Evolutionary conservation across 805 yeast species (phyloP).

Genomic region (Blastobotrys mokoenaii): DNA sequence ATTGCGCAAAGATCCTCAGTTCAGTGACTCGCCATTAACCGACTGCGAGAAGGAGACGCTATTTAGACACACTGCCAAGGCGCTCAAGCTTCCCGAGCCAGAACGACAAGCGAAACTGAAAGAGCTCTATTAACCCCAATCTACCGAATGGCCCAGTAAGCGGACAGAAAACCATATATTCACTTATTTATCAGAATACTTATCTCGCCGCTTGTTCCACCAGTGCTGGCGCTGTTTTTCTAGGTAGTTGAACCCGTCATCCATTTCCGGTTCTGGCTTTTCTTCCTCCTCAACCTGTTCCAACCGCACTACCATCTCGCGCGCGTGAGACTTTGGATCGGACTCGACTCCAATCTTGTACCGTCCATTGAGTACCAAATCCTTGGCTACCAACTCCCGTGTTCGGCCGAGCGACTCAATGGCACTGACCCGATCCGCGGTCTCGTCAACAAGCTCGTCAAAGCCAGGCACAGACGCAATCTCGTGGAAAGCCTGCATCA

Average conservation of each 20-base stretch:
- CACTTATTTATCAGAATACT: slow-evolving; percentile 1
- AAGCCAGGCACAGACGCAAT: slow-evolving; percentile 66
- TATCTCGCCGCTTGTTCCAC: slow-evolving; percentile 17
- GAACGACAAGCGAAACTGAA: too few species aligned
- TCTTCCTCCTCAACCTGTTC: slow-evolving; percentile 14
- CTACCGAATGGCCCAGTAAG: background rate
- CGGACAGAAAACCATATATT: too few species aligned
- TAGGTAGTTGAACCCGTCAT: slow-evolving; percentile 17
- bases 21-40: slow-evolving; percentile 22
- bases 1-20: slow-evolving; percentile 22
- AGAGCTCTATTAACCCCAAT: too few species aligned
- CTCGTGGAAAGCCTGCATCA: slow-evolving; percentile 85
- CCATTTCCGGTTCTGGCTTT: slow-evolving; percentile 12
- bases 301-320: slow-evolving; percentile 8
- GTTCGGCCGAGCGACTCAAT: slow-evolving; percentile 75
- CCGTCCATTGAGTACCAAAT: slow-evolving; percentile 37
- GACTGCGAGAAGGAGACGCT: slow-evolving; percentile 33
- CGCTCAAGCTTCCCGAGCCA: slow-evolving; percentile 12
- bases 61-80: slow-evolving; percentile 27
- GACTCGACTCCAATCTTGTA: slow-evolving; percentile 15
- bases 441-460: slow-evolving; percentile 54
- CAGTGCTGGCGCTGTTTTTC: slow-evolving; percentile 13
- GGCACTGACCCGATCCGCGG: slow-evolving; percentile 59
- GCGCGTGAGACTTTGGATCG: slow-evolving; percentile 1
- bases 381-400: slow-evolving; percentile 65